Percentiles rank a stretch among this genome's conserved stretches.
Evolutionary conservation across 768 basidiomycete species (phyloP).

Genomic region (Leccinum variicolor): DNA sequence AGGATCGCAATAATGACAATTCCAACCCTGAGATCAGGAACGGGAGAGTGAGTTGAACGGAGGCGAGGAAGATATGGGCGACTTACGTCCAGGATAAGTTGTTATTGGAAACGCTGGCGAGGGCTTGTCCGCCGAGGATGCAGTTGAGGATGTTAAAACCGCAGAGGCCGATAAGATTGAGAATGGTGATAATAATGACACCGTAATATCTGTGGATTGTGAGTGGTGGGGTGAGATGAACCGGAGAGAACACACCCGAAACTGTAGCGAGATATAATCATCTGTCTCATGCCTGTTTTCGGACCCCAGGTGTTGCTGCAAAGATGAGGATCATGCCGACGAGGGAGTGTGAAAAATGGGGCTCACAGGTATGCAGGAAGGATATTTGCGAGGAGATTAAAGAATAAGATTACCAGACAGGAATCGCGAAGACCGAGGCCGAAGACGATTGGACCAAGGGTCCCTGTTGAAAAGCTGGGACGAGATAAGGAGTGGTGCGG

Average conservation of each 20-base stretch:
- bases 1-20: slow-evolving; percentile 74
- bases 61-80: slow-evolving; percentile 3
- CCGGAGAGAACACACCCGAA: slow-evolving; percentile 45
- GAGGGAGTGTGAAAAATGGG: background rate
- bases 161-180: slow-evolving; percentile 59
- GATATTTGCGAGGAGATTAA: slow-evolving; percentile 57
- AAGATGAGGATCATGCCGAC: background rate
- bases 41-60: slow-evolving; percentile 2
- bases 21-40: slow-evolving; percentile 52
- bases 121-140: slow-evolving; percentile 67
- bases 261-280: slow-evolving; percentile 68
- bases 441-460: slow-evolving; percentile 62
- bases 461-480: slow-evolving; percentile 63
- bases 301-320: slow-evolving; percentile 69
- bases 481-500: background rate
- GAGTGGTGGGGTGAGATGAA: slow-evolving; percentile 18
- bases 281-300: slow-evolving; percentile 74
- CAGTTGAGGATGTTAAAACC: slow-evolving; percentile 66
- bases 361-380: slow-evolving; percentile 61
- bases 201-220: slow-evolving; percentile 47
- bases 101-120: slow-evolving; percentile 52
- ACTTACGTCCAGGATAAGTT: slow-evolving; percentile 50
- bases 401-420: slow-evolving; percentile 62
- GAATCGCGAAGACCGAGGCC: slow-evolving; percentile 60
- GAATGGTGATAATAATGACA: slow-evolving; percentile 45